Percentiles rank a stretch among this genome's conserved stretches.
phyloP scores from a whole-genome alignment of 805 yeast genomes.

The Saturnispora galanensis region DNA sequence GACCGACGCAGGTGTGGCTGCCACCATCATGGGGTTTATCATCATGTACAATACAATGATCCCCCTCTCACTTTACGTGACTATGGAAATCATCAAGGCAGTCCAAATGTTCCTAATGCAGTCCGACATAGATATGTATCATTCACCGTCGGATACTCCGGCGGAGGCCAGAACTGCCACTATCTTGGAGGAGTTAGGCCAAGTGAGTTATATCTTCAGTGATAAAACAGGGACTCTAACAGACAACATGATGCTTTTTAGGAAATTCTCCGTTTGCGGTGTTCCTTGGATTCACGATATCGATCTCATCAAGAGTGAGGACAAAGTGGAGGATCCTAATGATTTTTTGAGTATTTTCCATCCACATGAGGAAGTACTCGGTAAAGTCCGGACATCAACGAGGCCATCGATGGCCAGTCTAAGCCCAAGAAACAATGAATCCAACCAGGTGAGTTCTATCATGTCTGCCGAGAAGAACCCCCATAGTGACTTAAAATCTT shows the following conservation, averaged over 20 bases:
- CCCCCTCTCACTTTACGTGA: conserved; percentile 88
- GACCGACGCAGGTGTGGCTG: conserved; percentile 73
- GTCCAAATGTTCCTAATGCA: conserved; percentile 75
- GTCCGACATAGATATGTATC: conserved; percentile 92
- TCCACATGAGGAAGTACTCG: conserved; percentile 12
- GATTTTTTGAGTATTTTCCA: conserved; percentile 10
- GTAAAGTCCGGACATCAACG: conserved; percentile 30
- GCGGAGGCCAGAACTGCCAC: conserved; percentile 95
- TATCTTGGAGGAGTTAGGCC: conserved; percentile 92
- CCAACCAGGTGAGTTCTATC: conserved; percentile 21
- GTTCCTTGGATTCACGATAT: conserved; percentile 80
- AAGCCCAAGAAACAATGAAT: conserved; percentile 1
- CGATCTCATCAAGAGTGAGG: conserved; percentile 32
- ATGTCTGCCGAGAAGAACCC: background rate
- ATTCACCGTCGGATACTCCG: conserved; percentile 73
- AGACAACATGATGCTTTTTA: conserved; percentile 86
- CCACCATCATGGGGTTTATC: conserved; percentile 89
- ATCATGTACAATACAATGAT: conserved; percentile 96
- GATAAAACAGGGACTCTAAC: conserved; percentile 98
- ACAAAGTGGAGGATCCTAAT: conserved; percentile 10
- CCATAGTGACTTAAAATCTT: conserved; percentile 36
- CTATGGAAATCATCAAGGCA: conserved; percentile 91
- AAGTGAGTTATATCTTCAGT: conserved; percentile 87
- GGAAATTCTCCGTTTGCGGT: conserved; percentile 83
- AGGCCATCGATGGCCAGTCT: conserved; percentile 51